Base-by-base conservation (phyloP, 139 green algal species). In the Tetradesmus obliquus region DNA sequence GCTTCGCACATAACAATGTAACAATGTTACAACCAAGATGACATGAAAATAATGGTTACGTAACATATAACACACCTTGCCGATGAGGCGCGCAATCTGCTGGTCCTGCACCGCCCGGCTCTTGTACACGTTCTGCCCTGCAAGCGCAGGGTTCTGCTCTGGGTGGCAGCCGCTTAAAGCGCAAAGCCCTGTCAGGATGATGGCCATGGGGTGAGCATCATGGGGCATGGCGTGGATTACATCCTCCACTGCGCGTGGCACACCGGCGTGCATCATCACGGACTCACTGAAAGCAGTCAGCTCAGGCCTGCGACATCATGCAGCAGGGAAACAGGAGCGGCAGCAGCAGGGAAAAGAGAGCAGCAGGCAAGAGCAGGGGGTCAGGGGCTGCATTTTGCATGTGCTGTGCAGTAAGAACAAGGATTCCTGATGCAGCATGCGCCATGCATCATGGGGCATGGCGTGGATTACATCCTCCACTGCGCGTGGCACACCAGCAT, bases 201-300 rank as follows among this genome's bases (percentile, higher is more conserved):
- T 93, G 19, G 95, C 97, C 98, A 99, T 99, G 60, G 97, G 98
- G 95, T 99, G 98, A 2, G 97, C 94, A 93, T 99, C 97, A 86
- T 98, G 96, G 0, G 98, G 98, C 92, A 99, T 94, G 8, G 97
- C 97, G 53, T 93, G 92, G 0, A 99, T 92, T 1, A 96, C 96
- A 17, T 94, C 87, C 89, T 96, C 91, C 51, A 99, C 98, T 8
- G 93, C 88, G 24, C 94, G 88, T 0, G 98, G 98, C 84, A 99
- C 91, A 17, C 94, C 96, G 1, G 91, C 95, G 95, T 99, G 97
- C 53, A 97, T 94, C 94, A 97, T 98, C 1, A 99, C 95, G 0
- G 97, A 94, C 81, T 97, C 95, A 20, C 96, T 92, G 93, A 99
- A 97, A 82, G 90, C 97, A 91, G 55, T 76, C 57, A 88, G 79